Evolutionary conservation across 2,329 filamentous ascomycete species (phyloP), one percentile per base, ranked within the genome.

Genomic region (Beauveria varroae): DNA sequence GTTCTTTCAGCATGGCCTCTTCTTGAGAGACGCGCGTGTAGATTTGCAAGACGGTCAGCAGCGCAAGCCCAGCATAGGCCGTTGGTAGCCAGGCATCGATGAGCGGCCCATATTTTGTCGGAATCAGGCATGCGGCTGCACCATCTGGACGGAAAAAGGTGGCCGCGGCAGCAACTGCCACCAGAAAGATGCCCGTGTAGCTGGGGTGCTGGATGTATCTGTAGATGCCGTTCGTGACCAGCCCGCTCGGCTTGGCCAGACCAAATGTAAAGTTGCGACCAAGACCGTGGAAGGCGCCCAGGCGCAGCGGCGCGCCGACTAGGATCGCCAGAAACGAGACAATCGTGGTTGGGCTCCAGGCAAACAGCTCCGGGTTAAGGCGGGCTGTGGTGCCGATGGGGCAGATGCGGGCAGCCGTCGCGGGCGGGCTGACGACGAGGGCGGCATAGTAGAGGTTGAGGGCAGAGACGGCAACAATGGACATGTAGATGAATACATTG

Each of bases 251-350:
- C 57, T 72, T 66, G 1, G 76, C 70, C 2, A 85, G 75, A 1
- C 74, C 72, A 64, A 83, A 85, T 0, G 81, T 85, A 65, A 84
- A 85, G 61, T 81, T 76, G 10, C 68, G 71, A 1, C 81, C 82
- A 0, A 85, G 73, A 0, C 74, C 68, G 0, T 70, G 68, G 64
- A 77, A 83, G 0, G 80, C 75, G 0, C 71, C 60, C 12, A 74
- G 61, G 4, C 73, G 72, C 4, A 74, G 65, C 22, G 71, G 68
- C 5, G 69, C 63, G 16, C 72, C 73, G 20, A 65, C 63, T 57
- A 74, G 61, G 53, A 73, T 65, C 7, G 47, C 57, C 2, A 26
- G 6, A 5, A 59, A 24, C 18, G 49, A 16, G 2, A 20, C 24
- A 12, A 20, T n/a, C 5, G 57, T 59, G 8, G 34, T 26, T 8